Base-by-base conservation (phyloP, 208 protist genomes). In the Trypanosoma mega region DNA sequence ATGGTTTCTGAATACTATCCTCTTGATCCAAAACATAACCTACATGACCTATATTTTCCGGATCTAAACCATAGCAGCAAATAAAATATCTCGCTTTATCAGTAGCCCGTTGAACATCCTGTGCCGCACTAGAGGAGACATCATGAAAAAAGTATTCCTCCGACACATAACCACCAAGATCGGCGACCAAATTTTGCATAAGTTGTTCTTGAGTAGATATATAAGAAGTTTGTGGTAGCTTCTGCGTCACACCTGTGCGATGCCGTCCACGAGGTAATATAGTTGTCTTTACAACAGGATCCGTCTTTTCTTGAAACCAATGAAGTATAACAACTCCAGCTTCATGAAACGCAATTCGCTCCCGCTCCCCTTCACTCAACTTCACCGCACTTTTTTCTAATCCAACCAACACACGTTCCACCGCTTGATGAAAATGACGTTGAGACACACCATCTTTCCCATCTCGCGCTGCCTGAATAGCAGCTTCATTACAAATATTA, bases 401-500 rank as follows among this genome's bases (percentile, higher is more conserved):
- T 21, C 98, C 98, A 26, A 97, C 93, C 48, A 99, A 88, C 16
- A 99, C 87, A 6, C 97, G 87, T 52, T 99, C 97, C 30, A 97
- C 88, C 29, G 97, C 97, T 36, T 80, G 58, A 70, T 98, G 88
- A 72, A 99, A 98, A 72, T 98, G 77, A 16, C 56, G 45, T 12
- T 83, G 43, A 7, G 67, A 60, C 11, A 99, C 96, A 24, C 51
- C 34, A 30, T 78, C 54, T 30, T 86, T 85, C 41, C 59, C 64
- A 45, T 87, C 61, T 27, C 97, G 81, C 23, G 96, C 95, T 3
- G 97, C 97, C 52, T 97, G 92, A 36, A 99, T 87, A 11, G 97
- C 98, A 3, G 95, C 96, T 85, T 99, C 97, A 68, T 99, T 99
- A 81, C 94, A 98, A 3, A 98, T 88, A 72, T 99, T 99, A 59